Conservation (phyloP, 306 rosid species). For the Ochetophila trinervis region DNA sequence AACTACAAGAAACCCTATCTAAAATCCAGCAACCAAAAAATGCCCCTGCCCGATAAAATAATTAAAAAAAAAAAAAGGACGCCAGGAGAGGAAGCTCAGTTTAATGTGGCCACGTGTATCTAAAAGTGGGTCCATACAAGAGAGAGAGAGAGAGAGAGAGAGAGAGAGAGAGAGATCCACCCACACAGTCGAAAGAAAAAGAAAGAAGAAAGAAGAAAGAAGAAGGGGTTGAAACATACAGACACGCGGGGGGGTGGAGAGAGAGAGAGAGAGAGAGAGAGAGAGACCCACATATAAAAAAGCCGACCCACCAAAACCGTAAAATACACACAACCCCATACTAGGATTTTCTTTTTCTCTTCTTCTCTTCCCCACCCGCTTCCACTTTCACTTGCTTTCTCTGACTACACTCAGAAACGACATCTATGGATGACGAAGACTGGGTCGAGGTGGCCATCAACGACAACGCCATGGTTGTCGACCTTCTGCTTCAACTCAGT, state of each 20-base stretch:
- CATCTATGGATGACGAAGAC: conserved; percentile 30
- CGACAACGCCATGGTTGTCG: conserved; percentile 60
- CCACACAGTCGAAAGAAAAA: too few species aligned
- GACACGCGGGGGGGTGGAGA: conserved; percentile 1
- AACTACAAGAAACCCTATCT: conserved; percentile 13
- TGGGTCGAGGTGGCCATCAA: conserved; percentile 70
- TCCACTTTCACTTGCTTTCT: not conserved
- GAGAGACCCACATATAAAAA: too few species aligned
- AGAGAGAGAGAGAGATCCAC: not conserved
- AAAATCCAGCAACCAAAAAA: not conserved
- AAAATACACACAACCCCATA: conserved; percentile 25
- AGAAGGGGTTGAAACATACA: conserved; percentile 18
- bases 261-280: not conserved
- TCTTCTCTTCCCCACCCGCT: not conserved
- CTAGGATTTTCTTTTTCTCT: conserved; percentile 6
- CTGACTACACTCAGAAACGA: not conserved
- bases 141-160: not conserved
- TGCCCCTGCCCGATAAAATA: not conserved
- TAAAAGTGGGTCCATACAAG: conserved; percentile 7
- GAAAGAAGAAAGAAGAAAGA: not conserved
- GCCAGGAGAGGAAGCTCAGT: not conserved
- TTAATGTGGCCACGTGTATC: conserved; percentile 20
- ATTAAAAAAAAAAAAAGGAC: not conserved
- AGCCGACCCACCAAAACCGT: too few species aligned
- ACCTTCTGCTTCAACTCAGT: conserved; percentile 42